Conservation (phyloP, 2,329 filamentous ascomycete genomes). For the Verticillium isaacii region DNA sequence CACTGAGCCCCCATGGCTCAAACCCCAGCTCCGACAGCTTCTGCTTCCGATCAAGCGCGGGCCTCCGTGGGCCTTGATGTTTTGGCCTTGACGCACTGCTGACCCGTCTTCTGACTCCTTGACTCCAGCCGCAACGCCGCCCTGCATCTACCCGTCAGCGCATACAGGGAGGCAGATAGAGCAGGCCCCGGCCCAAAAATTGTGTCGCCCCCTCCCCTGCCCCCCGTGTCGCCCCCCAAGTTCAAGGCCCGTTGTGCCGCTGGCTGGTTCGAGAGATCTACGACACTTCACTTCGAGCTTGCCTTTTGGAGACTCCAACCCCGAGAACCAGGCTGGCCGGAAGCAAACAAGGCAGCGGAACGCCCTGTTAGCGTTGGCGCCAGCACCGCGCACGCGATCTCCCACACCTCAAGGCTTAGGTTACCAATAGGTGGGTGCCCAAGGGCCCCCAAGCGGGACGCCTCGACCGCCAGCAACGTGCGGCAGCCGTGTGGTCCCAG, state of each 20-base stretch:
- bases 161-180: not conserved
- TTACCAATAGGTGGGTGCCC: not conserved
- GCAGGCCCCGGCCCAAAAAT: not conserved
- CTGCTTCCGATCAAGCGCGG: not conserved
- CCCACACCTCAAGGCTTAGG: not conserved
- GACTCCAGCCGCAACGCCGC: not conserved
- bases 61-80: not conserved
- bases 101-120: not conserved
- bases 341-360: not conserved
- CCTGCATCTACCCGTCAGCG: not conserved
- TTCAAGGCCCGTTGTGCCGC: not conserved
- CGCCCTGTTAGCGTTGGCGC: not conserved
- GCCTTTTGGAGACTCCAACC: not conserved
- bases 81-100: not conserved
- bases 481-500: not conserved
- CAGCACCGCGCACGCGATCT: not conserved
- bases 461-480: not conserved
- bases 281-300: not conserved
- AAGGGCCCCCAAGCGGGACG: not conserved
- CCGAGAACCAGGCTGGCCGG: not conserved
- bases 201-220: not conserved
- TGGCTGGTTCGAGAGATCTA: not conserved
- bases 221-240: not conserved
- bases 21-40: not conserved
- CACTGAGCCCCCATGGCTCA: not conserved